phyloP scores from a whole-genome alignment of 345 rosid genomes.

The Brassica juncea region DNA sequence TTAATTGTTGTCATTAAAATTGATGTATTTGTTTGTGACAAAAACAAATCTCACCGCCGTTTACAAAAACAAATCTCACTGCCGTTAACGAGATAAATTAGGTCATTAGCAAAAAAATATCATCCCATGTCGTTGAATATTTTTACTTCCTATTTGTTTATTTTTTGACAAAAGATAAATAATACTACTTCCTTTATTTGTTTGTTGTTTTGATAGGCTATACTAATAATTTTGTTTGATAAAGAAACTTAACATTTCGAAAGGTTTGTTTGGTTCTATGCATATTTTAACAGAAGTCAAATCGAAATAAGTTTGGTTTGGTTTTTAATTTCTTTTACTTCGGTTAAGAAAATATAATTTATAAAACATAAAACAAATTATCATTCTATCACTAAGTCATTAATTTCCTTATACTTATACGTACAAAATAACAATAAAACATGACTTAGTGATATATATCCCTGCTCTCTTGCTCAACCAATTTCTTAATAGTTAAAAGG shows the following conservation, averaged over 20 bases:
- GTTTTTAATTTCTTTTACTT: too few relatives aligned
- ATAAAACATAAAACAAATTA: too few relatives aligned
- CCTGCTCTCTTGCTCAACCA: background rate
- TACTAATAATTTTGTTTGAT: background rate
- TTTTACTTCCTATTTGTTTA: background rate
- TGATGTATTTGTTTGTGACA: background rate
- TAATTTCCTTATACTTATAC: too few relatives aligned
- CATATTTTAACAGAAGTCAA: too few relatives aligned
- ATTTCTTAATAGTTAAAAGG: background rate
- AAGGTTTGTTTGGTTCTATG: too few relatives aligned
- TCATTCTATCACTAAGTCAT: too few relatives aligned
- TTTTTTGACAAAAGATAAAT: background rate
- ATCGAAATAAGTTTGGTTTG: too few relatives aligned
- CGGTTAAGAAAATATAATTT: too few relatives aligned
- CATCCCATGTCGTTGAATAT: background rate
- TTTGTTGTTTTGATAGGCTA: background rate
- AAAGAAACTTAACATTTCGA: background rate
- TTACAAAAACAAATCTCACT: background rate
- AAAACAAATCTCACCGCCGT: background rate
- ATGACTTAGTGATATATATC: too few relatives aligned
- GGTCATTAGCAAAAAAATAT: background rate
- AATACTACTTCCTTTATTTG: background rate
- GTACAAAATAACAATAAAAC: too few relatives aligned
- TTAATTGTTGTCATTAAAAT: background rate
- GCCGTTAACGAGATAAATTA: background rate